Conservation (phyloP, 1,284 basidiomycete species). For the Ustilago cynodontis region DNA sequence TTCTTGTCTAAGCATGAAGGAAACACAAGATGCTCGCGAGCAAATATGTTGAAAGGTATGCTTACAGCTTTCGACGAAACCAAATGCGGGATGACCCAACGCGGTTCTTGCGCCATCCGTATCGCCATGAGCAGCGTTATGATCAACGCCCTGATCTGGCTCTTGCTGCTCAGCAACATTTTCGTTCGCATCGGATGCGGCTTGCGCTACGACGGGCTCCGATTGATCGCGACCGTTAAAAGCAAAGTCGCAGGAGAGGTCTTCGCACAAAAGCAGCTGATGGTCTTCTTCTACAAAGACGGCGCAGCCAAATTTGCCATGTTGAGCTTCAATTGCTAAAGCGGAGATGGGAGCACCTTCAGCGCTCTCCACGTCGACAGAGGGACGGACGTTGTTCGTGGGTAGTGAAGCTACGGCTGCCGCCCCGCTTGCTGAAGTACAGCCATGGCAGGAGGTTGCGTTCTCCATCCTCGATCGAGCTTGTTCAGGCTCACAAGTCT, state of each 20-base stretch:
- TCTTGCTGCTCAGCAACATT: not conserved
- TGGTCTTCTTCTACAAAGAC: constrained; percentile 40
- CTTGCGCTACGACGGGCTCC: not conserved
- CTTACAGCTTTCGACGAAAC: constrained; percentile 36
- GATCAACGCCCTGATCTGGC: not conserved
- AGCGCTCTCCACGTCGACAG: not conserved
- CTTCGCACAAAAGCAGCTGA: constrained; percentile 47
- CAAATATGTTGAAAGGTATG: not conserved
- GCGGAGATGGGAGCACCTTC: constrained; percentile 7
- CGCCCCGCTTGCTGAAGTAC: constrained; percentile 14
- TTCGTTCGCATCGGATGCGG: not conserved
- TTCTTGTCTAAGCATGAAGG: not conserved
- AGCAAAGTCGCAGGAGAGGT: constrained; percentile 33
- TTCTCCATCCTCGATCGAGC: constrained; percentile 18
- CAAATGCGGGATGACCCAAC: constrained; percentile 10
- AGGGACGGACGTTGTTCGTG: not conserved
- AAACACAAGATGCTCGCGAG: not conserved
- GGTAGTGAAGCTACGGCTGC: constrained; percentile 6
- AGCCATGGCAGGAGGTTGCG: constrained; percentile 7
- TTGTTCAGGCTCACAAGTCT: too few species aligned
- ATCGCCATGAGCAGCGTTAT: not conserved
- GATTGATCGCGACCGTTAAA: constrained; percentile 6
- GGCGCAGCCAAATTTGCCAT: constrained; percentile 29
- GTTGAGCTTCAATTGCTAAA: constrained; percentile 31
- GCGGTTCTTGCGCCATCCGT: not conserved